A percentile compares a stretch with the other conserved stretches of the same genome.
Conservation (phyloP, 306 rosid species). For the Inga leiocalycina region DNA sequence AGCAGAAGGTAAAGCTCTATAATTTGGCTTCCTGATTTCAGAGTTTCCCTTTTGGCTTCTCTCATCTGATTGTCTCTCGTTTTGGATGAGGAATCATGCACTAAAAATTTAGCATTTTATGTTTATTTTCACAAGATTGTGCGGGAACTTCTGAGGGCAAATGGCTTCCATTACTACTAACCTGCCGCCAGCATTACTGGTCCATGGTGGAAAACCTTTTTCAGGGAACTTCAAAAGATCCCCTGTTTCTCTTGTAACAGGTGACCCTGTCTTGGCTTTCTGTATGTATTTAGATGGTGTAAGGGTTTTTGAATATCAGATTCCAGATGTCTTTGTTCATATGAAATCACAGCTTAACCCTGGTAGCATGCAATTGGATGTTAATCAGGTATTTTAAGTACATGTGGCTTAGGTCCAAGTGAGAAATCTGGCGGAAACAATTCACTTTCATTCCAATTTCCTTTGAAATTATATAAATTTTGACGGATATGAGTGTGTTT, state of each 20-base stretch:
- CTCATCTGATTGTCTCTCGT: not conserved
- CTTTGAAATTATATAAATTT: not conserved
- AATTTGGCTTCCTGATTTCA: conserved; percentile 4
- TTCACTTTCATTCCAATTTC: not conserved
- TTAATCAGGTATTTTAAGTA: not conserved
- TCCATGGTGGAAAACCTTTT: conserved; percentile 35
- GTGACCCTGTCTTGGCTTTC: conserved; percentile 16
- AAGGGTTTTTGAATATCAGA: not conserved
- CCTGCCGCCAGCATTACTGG: conserved; percentile 53
- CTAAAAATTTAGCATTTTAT: not conserved
- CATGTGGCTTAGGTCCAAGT: not conserved
- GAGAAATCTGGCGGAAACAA: not conserved
- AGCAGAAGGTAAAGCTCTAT: conserved; percentile 13
- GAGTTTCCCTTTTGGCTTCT: not conserved
- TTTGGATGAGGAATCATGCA: not conserved
- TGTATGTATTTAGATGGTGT: not conserved
- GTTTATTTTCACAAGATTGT: not conserved
- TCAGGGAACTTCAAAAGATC: conserved; percentile 34
- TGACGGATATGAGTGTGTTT: not conserved
- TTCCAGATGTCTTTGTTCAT: not conserved
- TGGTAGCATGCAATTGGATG: not conserved
- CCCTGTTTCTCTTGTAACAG: conserved; percentile 40
- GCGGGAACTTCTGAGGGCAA: not conserved
- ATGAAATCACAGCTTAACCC: not conserved
- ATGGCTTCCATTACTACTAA: conserved; percentile 60